A percentile compares a stretch with the other conserved stretches of the same genome.
These are phyloP conservation scores for Boletus coccyginus DNA, from an alignment of 768 basidiomycete species.

Conservation along the genomic window DNA sequence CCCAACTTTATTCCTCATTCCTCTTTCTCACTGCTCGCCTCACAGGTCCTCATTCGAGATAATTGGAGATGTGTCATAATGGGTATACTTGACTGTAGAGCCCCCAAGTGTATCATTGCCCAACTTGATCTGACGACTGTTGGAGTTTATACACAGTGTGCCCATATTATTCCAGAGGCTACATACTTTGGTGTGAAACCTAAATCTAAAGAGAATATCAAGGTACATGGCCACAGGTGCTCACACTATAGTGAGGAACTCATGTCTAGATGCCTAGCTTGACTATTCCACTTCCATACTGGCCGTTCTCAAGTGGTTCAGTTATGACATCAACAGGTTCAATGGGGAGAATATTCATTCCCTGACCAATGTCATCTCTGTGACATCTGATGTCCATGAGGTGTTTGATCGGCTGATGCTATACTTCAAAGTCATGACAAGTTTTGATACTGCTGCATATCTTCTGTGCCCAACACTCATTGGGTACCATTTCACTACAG, in stretches of 20 bases:
- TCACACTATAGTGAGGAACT: neutral
- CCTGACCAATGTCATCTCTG: conserved; percentile 4
- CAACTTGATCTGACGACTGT: neutral
- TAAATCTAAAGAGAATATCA: neutral
- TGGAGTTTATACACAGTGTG: neutral
- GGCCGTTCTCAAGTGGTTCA: conserved; percentile 4
- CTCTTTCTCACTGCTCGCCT: neutral
- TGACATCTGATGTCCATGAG: neutral
- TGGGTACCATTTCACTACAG: neutral
- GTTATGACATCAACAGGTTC: neutral
- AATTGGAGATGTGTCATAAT: conserved; percentile 34
- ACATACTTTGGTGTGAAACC: neutral
- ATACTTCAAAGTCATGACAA: conserved; percentile 6
- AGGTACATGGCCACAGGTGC: neutral
- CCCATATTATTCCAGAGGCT: conserved; percentile 5
- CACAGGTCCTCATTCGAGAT: conserved; percentile 37
- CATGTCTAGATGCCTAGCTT: conserved; percentile 1
- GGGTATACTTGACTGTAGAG: conserved; percentile 20
- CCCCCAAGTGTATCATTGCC: neutral
- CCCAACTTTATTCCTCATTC: neutral
- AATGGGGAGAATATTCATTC: conserved; percentile 7
- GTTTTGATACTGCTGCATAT: neutral
- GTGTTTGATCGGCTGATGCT: conserved; percentile 1
- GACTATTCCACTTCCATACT: conserved; percentile 1
- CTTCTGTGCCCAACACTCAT: neutral